Evolutionary conservation across 2,329 filamentous ascomycete genomes (phyloP), one percentile per base, ranked within the genome.

Genomic region (Neocucurbitaria cava): DNA sequence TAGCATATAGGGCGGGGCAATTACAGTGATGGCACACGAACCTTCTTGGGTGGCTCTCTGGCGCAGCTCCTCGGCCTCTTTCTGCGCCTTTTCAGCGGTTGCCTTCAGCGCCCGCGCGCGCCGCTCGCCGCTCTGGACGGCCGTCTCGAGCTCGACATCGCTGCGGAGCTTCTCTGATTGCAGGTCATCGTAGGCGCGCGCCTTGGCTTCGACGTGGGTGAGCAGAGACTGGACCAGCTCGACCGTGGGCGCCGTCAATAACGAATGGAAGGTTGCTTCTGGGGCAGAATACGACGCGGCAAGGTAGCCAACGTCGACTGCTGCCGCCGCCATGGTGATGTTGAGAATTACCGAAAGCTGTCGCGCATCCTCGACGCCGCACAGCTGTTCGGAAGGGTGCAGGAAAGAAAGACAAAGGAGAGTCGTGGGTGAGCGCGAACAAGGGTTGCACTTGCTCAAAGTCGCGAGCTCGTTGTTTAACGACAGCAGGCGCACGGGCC

Each of bases 71-170:
- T 94, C 89, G 0, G 93, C 85, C 62, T 97, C 93, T 62, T 91
- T 90, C 56, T 93, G 83, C 9, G 90, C 89, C 74, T 94, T 94
- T 58, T 96, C 92, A 40, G 92, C 85, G 1, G 89, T 90, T 5
- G 85, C 83, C 77, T 95, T 96, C 73, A 95, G 87, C 8, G 88
- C 86, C 71, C 94, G 91, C 62, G 88, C 88, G 76, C 92, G 90
- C 21, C 89, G 87, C 72, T 98, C 94, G 55, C 89, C 89, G 62
- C 86, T 90, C 66, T 92, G 89, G 43, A 96, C 89, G 17, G 89
- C 89, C 76, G 92, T 95, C 75, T 99, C 95, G 7, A 98, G 85
- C 79, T 98, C 93, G 40, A 99, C 95, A 68, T 96, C 92, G 41
- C 91, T 81, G 64, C 91, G 89, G 40, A 97, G 83, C 78, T 97